Base-by-base conservation (phyloP, 2,329 filamentous ascomycete genomes). In the Dactylella cylindrospora region DNA sequence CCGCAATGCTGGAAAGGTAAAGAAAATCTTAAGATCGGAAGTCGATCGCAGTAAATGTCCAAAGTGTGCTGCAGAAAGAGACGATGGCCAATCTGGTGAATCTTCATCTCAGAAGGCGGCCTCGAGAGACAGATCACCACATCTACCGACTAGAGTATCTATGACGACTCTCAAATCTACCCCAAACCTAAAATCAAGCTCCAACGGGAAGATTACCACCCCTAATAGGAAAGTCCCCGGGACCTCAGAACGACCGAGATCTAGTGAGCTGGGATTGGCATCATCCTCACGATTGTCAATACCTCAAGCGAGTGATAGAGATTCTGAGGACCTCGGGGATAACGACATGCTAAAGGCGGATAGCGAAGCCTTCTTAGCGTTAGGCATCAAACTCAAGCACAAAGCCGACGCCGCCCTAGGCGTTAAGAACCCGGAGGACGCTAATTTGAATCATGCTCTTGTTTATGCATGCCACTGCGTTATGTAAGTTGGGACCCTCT, bases 401-500 rank as follows among this genome's bases (percentile, higher is more conserved):
- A 55, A 54, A 41, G 51, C 50, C 10, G 59, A 64, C 31, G 51
- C 36, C 13, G 59, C 59, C 8, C 26, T 64, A 13, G 59, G 59
- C 3, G 51, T 64, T 13, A 64, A 54, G 26, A 47, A 36, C 26
- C 38, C 50, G 1, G 59, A 64, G 25, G 59, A 64, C 23, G 43
- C 41, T 22, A 64, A 49, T 28, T 38, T 64, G n/a, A 26, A 38
- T 13, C 44, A 64, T 25, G 59, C 50, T n/a, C 35, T 40, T 10
- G 46, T 64, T 2, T 64, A 64, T 31, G 59, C 59, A 23, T 64
- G 50, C 19, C 59, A 64, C 45, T 55, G 50, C 23, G 59, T 64
- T 19, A 64, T 64, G 59, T 64, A 23, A 31, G 59, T 51, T 19
- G 13, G 26, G 29, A 22, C 9, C 31, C 20, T 23, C 26, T 23